These are phyloP conservation scores for Hypoxylon perforatum DNA, from an alignment of 495 filamentous ascomycete genomes.

Conservation along the genomic window DNA sequence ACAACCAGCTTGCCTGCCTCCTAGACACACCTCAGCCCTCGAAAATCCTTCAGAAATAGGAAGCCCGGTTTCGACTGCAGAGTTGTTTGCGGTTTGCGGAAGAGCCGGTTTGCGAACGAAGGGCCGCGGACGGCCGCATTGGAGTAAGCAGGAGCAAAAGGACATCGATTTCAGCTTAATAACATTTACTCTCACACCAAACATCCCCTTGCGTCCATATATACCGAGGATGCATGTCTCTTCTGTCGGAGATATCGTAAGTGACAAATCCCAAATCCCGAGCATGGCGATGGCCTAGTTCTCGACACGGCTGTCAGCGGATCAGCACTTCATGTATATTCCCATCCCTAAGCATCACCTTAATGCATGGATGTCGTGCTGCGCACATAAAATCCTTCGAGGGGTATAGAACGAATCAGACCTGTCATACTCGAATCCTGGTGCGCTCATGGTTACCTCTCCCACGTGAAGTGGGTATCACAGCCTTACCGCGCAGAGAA, in stretches of 20 bases:
- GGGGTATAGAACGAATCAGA: constrained; percentile 20
- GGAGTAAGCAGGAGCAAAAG: constrained; percentile 13
- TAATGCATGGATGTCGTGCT: constrained; percentile 35
- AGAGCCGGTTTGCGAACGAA: constrained; percentile 7
- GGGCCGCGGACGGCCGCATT: background rate
- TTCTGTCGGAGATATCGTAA: constrained; percentile 9
- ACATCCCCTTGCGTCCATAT: constrained; percentile 15
- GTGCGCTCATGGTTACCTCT: constrained; percentile 24
- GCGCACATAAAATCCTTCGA: constrained; percentile 30
- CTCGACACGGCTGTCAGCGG: constrained; percentile 12
- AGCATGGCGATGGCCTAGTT: background rate
- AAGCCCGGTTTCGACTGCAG: background rate
- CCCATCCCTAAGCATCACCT: constrained; percentile 24
- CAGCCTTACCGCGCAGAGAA: constrained; percentile 30
- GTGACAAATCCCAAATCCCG: constrained; percentile 4
- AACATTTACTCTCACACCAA: constrained; percentile 13
- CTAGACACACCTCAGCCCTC: constrained; percentile 19
- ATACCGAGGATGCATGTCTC: background rate
- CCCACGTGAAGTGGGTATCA: constrained; percentile 38
- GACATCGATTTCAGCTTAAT: constrained; percentile 13
- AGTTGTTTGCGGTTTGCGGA: constrained; percentile 18
- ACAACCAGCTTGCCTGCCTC: background rate
- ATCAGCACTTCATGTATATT: constrained; percentile 33
- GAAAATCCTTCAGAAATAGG: constrained; percentile 24
- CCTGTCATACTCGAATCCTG: constrained; percentile 14